Conservation (phyloP, 139 green algal species). For the Yamagishiella unicocca region DNA sequence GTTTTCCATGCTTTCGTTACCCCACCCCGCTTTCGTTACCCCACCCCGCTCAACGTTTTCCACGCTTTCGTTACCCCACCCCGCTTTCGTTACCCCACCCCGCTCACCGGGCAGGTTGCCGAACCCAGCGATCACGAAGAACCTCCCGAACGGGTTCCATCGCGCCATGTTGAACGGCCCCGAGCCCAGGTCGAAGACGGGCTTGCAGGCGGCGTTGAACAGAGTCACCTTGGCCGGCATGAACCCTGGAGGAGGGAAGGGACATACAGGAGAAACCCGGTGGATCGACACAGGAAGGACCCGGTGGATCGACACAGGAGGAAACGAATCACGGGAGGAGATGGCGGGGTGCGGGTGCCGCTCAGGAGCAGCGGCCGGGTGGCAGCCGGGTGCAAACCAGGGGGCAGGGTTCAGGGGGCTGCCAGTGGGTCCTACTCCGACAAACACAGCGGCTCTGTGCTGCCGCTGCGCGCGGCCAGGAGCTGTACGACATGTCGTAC, state of each 20-base stretch:
- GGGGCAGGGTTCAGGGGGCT: no score
- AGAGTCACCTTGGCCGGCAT: constrained; percentile 92
- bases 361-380: no score
- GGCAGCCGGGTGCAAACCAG: no score
- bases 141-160: constrained; percentile 91
- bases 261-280: not conserved
- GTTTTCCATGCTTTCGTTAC: not conserved
- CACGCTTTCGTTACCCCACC: no score
- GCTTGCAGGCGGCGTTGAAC: constrained; percentile 88
- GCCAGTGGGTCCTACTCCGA: no score
- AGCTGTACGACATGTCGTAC: no score
- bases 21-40: no score
- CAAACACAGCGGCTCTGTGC: no score
- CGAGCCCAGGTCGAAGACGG: constrained; percentile 87
- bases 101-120: constrained; percentile 80
- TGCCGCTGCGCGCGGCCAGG: no score
- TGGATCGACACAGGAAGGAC: not conserved
- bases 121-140: constrained; percentile 86
- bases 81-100: no score
- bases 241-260: constrained; percentile 62
- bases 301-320: not conserved
- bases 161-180: constrained; percentile 89
- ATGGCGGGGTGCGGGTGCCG: no score
- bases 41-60: not conserved
- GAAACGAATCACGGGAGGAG: not conserved